Conservation (phyloP, 1,284 basidiomycete species). For the Fomitopsis betulina region DNA sequence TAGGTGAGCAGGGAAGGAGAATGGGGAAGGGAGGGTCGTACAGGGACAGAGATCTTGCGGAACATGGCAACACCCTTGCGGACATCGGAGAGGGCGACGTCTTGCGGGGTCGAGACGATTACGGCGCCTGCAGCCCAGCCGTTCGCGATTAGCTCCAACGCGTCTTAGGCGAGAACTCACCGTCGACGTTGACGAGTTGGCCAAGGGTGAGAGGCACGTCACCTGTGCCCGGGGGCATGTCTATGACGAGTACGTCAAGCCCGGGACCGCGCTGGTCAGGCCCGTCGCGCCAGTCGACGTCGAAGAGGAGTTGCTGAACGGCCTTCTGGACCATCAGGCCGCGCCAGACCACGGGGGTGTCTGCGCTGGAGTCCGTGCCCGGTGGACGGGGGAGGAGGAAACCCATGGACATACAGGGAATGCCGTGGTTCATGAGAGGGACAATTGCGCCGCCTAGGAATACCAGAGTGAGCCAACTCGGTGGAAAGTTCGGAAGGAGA, state of each 20-base stretch:
- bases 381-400: constrained; percentile 62
- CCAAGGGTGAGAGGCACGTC: constrained; percentile 93
- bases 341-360: constrained; percentile 90
- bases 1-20: neutral
- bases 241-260: constrained; percentile 87
- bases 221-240: constrained; percentile 97
- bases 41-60: constrained; percentile 85
- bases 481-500: neutral
- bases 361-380: constrained; percentile 42
- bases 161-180: constrained; percentile 36
- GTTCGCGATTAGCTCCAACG: neutral
- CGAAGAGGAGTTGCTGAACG: constrained; percentile 93
- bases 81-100: constrained; percentile 90
- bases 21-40: constrained; percentile 31
- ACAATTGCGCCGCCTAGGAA: constrained; percentile 69
- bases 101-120: constrained; percentile 94
- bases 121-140: constrained; percentile 59
- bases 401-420: constrained; percentile 98
- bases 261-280: constrained; percentile 32
- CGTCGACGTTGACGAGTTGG: constrained; percentile 86
- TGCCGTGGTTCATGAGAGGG: constrained; percentile 85
- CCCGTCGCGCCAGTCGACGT: constrained; percentile 83
- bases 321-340: constrained; percentile 99
- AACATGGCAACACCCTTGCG: constrained; percentile 95
- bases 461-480: neutral